These are phyloP conservation scores for Hermanozyma aechmeae DNA, from an alignment of 805 yeast genomes.

Conservation along the genomic window DNA sequence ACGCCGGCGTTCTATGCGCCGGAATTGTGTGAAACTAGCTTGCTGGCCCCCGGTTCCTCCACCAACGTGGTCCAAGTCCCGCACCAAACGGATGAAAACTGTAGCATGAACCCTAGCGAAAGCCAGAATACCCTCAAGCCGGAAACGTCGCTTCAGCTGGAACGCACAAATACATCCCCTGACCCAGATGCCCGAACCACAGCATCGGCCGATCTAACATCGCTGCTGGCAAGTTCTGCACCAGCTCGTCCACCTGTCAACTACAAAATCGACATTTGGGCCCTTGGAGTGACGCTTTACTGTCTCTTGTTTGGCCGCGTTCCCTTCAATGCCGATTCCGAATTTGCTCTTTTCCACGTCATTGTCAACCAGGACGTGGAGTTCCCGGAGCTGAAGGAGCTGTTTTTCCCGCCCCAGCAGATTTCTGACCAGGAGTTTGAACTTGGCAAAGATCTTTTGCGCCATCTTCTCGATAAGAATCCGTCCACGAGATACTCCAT, in stretches of 20 bases:
- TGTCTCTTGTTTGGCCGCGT: constrained; percentile 81
- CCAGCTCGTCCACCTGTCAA: constrained; percentile 33
- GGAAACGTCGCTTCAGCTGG: too few species aligned
- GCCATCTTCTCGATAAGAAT: constrained; percentile 56
- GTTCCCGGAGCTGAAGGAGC: constrained; percentile 39
- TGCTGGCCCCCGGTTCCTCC: too few species aligned
- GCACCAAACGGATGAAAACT: too few species aligned
- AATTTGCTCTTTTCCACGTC: constrained; percentile 75
- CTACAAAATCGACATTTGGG: constrained; percentile 94
- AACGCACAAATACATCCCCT: too few species aligned
- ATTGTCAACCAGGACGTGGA: constrained; percentile 55
- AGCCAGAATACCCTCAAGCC: too few species aligned
- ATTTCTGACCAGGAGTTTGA: constrained; percentile 35
- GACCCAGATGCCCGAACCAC: too few species aligned
- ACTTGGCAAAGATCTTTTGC: constrained; percentile 50
- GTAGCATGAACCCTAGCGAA: too few species aligned
- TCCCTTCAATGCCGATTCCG: constrained; percentile 84
- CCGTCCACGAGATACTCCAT: constrained; percentile 63
- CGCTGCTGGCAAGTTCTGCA: too few species aligned
- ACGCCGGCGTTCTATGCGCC: constrained; percentile 92
- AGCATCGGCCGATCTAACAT: too few species aligned
- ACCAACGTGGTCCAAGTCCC: too few species aligned
- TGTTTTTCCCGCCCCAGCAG: constrained; percentile 29
- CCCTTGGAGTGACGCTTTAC: constrained; percentile 84
- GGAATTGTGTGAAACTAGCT: constrained; percentile 68